These are phyloP conservation scores for Fusarium torreyae DNA, from an alignment of 2,329 filamentous ascomycete species.

Conservation along the genomic window DNA sequence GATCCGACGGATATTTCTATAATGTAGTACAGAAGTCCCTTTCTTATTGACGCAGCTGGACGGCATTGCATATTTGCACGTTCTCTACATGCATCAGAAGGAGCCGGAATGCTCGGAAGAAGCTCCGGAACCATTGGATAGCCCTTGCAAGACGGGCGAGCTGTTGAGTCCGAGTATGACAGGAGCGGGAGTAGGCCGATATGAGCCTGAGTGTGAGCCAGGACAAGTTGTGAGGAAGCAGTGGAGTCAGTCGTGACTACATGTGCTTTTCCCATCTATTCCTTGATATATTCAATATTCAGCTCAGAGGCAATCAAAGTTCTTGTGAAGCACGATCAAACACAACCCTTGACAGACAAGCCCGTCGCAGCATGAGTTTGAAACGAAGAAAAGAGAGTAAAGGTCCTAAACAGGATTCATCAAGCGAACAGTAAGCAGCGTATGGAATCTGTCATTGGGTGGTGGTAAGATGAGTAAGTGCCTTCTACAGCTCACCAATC, in stretches of 20 bases:
- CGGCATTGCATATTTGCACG: conserved; percentile 1
- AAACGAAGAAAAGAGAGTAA: neutral
- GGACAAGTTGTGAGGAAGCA: neutral
- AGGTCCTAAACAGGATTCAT: conserved; percentile 1
- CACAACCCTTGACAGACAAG: neutral
- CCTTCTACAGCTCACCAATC: conserved; percentile 2
- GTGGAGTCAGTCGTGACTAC: neutral
- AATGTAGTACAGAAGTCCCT: neutral
- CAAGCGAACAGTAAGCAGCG: neutral
- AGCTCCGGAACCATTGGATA: conserved; percentile 19
- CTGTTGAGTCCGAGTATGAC: neutral
- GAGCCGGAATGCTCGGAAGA: conserved; percentile 37
- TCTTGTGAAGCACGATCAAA: too few relatives aligned
- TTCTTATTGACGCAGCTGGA: neutral
- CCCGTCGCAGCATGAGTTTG: neutral
- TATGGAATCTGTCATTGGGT: conserved; percentile 5
- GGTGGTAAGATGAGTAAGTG: neutral
- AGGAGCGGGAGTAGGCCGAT: neutral
- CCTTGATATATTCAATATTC: too few relatives aligned
- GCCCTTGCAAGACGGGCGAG: conserved; percentile 1
- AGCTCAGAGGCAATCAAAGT: too few relatives aligned
- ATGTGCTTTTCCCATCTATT: too few relatives aligned
- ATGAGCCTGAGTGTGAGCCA: neutral
- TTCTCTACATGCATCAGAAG: neutral
- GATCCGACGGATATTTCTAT: neutral